These are phyloP conservation scores for Leucocoprinus leucothites DNA, from an alignment of 768 basidiomycete species.

Conservation along the genomic window DNA sequence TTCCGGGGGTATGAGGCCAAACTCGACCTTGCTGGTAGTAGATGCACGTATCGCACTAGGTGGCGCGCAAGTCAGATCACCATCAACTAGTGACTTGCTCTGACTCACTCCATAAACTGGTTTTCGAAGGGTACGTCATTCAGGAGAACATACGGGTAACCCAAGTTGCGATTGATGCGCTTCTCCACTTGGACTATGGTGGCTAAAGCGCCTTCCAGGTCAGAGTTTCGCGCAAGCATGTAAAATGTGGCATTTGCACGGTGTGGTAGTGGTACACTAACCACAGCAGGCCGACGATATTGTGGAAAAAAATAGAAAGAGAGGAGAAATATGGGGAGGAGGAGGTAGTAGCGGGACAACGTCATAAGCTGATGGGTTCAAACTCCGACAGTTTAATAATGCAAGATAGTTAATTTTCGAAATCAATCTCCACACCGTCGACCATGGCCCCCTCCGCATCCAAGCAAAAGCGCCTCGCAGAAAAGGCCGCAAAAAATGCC, in stretches of 20 bases:
- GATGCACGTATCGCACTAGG: slow-evolving; percentile 23
- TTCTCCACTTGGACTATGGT: slow-evolving; percentile 78
- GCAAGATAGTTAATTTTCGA: slow-evolving; percentile 9
- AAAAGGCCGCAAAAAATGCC: slow-evolving; percentile 83
- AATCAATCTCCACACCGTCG: slow-evolving; percentile 12
- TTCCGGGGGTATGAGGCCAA: slow-evolving; percentile 63
- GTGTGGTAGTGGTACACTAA: not conserved
- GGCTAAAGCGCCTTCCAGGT: slow-evolving; percentile 53
- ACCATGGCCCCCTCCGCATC: slow-evolving; percentile 76
- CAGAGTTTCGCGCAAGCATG: slow-evolving; percentile 63
- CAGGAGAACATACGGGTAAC: slow-evolving; percentile 87
- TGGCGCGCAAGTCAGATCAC: not conserved
- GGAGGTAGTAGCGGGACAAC: not conserved
- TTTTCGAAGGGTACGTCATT: slow-evolving; percentile 82
- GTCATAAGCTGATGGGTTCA: slow-evolving; percentile 1
- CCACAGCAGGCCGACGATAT: not conserved
- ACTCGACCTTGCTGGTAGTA: slow-evolving; percentile 33
- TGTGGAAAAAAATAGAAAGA: not conserved
- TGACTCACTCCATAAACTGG: slow-evolving; percentile 38
- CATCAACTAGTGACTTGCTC: slow-evolving; percentile 44
- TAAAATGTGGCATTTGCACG: slow-evolving; percentile 37
- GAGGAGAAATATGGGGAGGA: not conserved
- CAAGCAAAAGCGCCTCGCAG: slow-evolving; percentile 92
- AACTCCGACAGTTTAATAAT: slow-evolving; percentile 9
- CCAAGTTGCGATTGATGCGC: slow-evolving; percentile 72